Percentiles rank a stretch among this genome's conserved stretches.
These are phyloP conservation scores for Solanum neorickii DNA, from an alignment of 257 asterid genomes.

Conservation along the genomic window DNA sequence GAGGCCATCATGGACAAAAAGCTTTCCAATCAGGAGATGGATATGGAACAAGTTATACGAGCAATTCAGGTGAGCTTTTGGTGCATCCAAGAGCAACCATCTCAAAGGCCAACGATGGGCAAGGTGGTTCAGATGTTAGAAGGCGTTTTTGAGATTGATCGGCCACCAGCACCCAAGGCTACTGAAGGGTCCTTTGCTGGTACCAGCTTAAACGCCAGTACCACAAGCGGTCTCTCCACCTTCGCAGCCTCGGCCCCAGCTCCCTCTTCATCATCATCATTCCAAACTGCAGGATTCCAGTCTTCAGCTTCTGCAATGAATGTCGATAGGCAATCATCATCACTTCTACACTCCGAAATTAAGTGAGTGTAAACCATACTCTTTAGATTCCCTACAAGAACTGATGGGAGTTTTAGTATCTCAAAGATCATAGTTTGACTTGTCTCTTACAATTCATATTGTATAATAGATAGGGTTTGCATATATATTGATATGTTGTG, in stretches of 20 bases:
- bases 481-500: neutral
- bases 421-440: neutral
- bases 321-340: slow-evolving; percentile 29
- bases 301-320: slow-evolving; percentile 30
- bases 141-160: slow-evolving; percentile 47
- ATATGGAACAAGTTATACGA: slow-evolving; percentile 58
- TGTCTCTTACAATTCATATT: neutral
- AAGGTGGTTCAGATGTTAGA: slow-evolving; percentile 90
- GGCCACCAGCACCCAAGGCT: slow-evolving; percentile 63
- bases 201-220: slow-evolving; percentile 19
- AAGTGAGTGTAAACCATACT: neutral
- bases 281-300: slow-evolving; percentile 25
- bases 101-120: slow-evolving; percentile 84
- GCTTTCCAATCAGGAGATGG: slow-evolving; percentile 28
- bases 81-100: slow-evolving; percentile 92
- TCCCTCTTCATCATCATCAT: slow-evolving; percentile 47
- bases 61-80: slow-evolving; percentile 63
- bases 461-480: neutral
- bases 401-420: neutral
- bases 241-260: slow-evolving; percentile 40
- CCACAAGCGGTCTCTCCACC: slow-evolving; percentile 37
- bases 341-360: slow-evolving; percentile 18
- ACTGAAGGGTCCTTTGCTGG: slow-evolving; percentile 45
- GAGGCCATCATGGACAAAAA: slow-evolving; percentile 40
- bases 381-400: neutral